Evolutionary conservation across 2,329 filamentous ascomycete species (phyloP), one percentile per base, ranked within the genome.

Genomic region (Cladorrhinum sp.): DNA sequence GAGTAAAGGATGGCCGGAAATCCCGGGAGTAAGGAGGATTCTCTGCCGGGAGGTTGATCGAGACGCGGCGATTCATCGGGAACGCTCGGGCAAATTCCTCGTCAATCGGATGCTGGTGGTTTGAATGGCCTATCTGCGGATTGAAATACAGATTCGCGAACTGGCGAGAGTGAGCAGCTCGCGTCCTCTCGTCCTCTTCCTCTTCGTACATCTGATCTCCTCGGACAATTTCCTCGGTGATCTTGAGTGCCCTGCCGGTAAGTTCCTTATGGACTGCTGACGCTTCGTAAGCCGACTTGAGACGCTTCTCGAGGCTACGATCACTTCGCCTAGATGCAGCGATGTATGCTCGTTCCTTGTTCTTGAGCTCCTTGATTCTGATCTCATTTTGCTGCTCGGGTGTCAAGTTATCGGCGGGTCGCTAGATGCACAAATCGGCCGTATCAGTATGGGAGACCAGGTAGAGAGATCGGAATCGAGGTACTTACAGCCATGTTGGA

Each of bases 131-230:
- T 7, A 22, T 13, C 16, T 18, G 41, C 10, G 16, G 41, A n/a
- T 23, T 25, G 24, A 8, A 53, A 38, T 16, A 54, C 13, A 18
- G 8, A 45, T 22, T 41, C 36, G 13, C 6, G 29, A 32, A 9
- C 8, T 22, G 16, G 18, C 18, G 41, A 10, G 3, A 18, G 16
- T 45, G 41, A 18, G 41, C 20, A 9, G 29, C 24, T 58, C 20
- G 16, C 22, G 45, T 58, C 25, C 49, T 41, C 29, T n/a, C 38
- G 12, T 93, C 90, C 67, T 96, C 91, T 57, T 96, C 92, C 70
- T 96, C 91, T 70, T 96, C 92, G 71, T 97, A 97, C 91, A 96
- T 96, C 73, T 96, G 92, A 73, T 96, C 93, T 64, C 91, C 92
- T 67, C 90, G 79, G 12, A 96, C 92, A 75, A 95, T 92, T 69